Evolutionary conservation across 805 yeast species (phyloP).

Genomic region (Candida boidinii): DNA sequence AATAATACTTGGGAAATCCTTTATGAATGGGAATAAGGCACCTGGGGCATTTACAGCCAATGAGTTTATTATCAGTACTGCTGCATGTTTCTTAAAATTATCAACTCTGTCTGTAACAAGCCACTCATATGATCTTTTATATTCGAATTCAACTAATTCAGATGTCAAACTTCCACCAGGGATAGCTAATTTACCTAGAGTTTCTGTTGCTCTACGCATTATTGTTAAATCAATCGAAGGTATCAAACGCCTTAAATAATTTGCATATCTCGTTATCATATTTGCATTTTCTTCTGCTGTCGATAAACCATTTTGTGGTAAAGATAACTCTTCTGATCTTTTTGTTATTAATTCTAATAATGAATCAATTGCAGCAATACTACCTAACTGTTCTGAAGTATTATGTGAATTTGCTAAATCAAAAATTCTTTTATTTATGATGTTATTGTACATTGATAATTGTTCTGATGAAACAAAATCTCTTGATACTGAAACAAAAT

Average conservation of each 20-base stretch:
- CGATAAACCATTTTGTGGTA: conserved; percentile 27
- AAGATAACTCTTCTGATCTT: conserved; percentile 24
- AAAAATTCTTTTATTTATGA: conserved; percentile 78
- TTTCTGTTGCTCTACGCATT: conserved; percentile 78
- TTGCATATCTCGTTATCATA: conserved; percentile 86
- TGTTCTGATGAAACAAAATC: conserved; percentile 73
- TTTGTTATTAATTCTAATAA: conserved; percentile 79
- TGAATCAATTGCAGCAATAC: conserved; percentile 83
- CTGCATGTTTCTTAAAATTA: conserved; percentile 83
- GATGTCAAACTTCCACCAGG: conserved; percentile 88
- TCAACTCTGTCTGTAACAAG: conserved; percentile 82
- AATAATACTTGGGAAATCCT: conserved; percentile 69
- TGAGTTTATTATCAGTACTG: conserved; percentile 72
- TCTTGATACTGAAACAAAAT: conserved; percentile 64
- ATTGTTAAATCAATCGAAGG: conserved; percentile 78
- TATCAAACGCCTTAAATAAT: conserved; percentile 70
- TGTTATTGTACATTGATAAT: conserved; percentile 72
- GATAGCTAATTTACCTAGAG: conserved; percentile 80
- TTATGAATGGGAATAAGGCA: conserved; percentile 66
- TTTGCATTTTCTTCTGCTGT: conserved; percentile 67
- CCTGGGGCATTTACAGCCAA: conserved; percentile 86
- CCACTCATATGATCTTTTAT: conserved; percentile 86
- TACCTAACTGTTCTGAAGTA: conserved; percentile 71
- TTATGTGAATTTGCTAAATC: conserved; percentile 75
- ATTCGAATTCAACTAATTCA: conserved; percentile 89